These are phyloP conservation scores for Byssochlamys sp. DNA, from an alignment of 2,329 filamentous ascomycete species.

Conservation along the genomic window DNA sequence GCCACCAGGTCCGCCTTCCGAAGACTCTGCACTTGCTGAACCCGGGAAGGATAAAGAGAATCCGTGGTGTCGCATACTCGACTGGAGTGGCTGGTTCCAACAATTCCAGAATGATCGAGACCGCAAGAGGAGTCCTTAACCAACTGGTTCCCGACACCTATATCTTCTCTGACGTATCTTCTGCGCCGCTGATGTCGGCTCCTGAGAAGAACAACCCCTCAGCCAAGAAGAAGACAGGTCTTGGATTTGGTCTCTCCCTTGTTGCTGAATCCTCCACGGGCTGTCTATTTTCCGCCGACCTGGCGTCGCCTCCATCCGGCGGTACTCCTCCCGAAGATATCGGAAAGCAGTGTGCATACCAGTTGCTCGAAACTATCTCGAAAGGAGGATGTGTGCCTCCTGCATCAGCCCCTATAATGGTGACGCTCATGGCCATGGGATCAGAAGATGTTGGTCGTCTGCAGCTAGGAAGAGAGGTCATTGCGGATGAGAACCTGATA, in stretches of 20 bases:
- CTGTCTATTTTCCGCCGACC: slow-evolving; percentile 79
- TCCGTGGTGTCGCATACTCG: slow-evolving; percentile 87
- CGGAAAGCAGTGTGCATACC: slow-evolving; percentile 76
- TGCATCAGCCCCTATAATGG: slow-evolving; percentile 61
- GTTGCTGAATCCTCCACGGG: slow-evolving; percentile 88
- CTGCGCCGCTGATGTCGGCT: slow-evolving; percentile 53
- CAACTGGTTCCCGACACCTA: slow-evolving; percentile 79
- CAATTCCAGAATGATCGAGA: slow-evolving; percentile 90
- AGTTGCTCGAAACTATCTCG: slow-evolving; percentile 72
- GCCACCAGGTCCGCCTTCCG: slow-evolving; percentile 82
- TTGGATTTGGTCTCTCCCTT: slow-evolving; percentile 82
- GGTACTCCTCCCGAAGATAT: slow-evolving; percentile 83
- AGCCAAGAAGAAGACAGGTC: slow-evolving; percentile 56
- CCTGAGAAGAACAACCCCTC: slow-evolving; percentile 57
- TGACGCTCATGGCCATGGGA: slow-evolving; percentile 95
- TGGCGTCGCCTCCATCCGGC: slow-evolving; percentile 62
- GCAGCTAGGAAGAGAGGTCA: slow-evolving; percentile 67
- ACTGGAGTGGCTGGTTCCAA: slow-evolving; percentile 86
- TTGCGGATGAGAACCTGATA: slow-evolving; percentile 72
- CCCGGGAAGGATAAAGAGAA: slow-evolving; percentile 73
- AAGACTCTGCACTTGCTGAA: slow-evolving; percentile 85
- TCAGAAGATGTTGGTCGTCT: slow-evolving; percentile 88
- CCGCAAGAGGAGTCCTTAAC: slow-evolving; percentile 78
- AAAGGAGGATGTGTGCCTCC: slow-evolving; percentile 72
- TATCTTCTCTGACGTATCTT: slow-evolving; percentile 62